Evolutionary conservation across 192 early-diverging fungal species (phyloP).

Genomic region (Backusella macrospora): DNA sequence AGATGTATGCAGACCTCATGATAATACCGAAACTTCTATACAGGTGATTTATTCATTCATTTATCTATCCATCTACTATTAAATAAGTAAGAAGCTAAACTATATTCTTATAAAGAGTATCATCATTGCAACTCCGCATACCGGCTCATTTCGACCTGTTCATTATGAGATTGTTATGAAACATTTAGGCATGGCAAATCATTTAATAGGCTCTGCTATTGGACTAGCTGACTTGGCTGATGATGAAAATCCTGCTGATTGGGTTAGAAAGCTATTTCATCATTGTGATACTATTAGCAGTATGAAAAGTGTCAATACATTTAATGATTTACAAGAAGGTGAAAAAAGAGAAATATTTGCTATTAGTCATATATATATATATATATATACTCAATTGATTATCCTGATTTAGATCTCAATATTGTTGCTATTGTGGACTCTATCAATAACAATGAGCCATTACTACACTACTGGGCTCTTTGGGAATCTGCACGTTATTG

Average conservation of each 20-base stretch:
- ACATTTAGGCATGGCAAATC: slow-evolving; percentile 53
- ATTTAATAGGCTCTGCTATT: slow-evolving; percentile 23
- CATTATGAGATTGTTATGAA: slow-evolving; percentile 66
- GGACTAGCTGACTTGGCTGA: not conserved
- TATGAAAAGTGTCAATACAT: slow-evolving; percentile 15
- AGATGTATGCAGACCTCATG: not conserved
- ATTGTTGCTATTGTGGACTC: slow-evolving; percentile 1
- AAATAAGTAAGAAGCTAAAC: not conserved
- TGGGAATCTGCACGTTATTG: slow-evolving; percentile 80
- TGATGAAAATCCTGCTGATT: slow-evolving; percentile 35
- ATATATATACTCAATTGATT: not conserved
- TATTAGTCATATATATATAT: not conserved
- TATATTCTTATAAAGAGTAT: slow-evolving; percentile 23
- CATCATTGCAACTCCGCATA: slow-evolving; percentile 49
- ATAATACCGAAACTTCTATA: not conserved
- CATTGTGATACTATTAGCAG: slow-evolving; percentile 47
- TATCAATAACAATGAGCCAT: slow-evolving; percentile 23
- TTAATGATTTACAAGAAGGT: slow-evolving; percentile 21
- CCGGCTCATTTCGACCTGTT: slow-evolving; percentile 62
- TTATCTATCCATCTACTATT: not conserved
- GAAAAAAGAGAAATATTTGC: not conserved
- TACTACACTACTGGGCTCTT: slow-evolving; percentile 68
- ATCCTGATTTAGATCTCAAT: not conserved
- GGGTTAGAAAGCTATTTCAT: slow-evolving; percentile 60
- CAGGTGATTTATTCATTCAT: not conserved